phyloP scores from a whole-genome alignment of 2,329 filamentous ascomycete species.

The Catunica adiposa region DNA sequence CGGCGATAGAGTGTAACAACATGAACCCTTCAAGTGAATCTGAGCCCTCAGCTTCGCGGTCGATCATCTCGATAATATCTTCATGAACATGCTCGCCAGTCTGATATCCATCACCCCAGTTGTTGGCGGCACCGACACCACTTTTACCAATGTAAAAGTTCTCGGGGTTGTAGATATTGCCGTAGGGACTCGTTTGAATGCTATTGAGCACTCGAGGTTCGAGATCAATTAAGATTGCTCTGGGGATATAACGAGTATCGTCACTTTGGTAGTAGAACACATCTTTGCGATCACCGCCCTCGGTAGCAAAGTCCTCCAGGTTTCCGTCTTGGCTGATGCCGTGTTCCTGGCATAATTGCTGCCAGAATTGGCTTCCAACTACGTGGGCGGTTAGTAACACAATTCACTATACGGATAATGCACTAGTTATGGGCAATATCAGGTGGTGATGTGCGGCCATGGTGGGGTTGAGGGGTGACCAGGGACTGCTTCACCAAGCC shows the following conservation, averaged over 20 bases:
- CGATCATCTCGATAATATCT: constrained; percentile 98
- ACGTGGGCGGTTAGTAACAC: constrained; percentile 18
- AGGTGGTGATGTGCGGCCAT: constrained; percentile 7
- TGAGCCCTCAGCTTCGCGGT: constrained; percentile 92
- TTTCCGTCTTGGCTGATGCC: constrained; percentile 97
- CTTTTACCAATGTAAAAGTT: constrained; percentile 96
- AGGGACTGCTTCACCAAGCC: not conserved
- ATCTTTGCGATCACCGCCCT: constrained; percentile 94
- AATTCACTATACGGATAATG: not conserved
- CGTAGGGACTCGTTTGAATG: constrained; percentile 87
- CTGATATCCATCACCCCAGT: constrained; percentile 94
- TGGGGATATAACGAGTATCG: constrained; percentile 93
- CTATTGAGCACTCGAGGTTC: constrained; percentile 85
- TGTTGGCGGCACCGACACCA: constrained; percentile 87
- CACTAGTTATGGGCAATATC: not conserved
- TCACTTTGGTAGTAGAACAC: constrained; percentile 99
- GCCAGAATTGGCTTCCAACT: constrained; percentile 98
- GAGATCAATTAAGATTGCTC: constrained; percentile 86
- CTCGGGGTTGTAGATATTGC: constrained; percentile 98
- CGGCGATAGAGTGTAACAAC: constrained; percentile 95
- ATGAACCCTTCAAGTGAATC: constrained; percentile 98
- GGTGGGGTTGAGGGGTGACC: constrained; percentile 15
- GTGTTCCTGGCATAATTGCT: constrained; percentile 94
- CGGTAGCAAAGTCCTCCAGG: constrained; percentile 91
- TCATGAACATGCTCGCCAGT: constrained; percentile 84